Conservation (phyloP, 2,329 filamentous ascomycete species). For the Colletotrichum abscissum region DNA sequence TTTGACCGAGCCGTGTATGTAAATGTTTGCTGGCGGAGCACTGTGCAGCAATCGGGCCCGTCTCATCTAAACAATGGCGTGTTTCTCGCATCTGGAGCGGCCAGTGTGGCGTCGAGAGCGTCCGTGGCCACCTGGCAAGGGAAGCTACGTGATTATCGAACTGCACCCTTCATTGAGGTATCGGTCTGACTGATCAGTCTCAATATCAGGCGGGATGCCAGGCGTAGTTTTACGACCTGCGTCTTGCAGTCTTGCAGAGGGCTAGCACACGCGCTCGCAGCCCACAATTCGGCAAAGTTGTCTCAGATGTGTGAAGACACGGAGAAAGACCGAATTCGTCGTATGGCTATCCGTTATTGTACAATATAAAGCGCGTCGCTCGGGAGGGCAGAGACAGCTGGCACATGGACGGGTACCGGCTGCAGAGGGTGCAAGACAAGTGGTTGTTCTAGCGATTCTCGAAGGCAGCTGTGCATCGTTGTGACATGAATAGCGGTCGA, state of each 20-base stretch:
- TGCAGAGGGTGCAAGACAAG: slow-evolving; percentile 4
- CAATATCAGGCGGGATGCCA: background rate
- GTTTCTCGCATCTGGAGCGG: slow-evolving; percentile 3
- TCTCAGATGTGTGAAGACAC: slow-evolving; percentile 5
- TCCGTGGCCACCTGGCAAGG: slow-evolving; percentile 13
- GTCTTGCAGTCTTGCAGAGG: slow-evolving; percentile 8
- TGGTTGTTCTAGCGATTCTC: slow-evolving; percentile 29
- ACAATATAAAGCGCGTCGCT: background rate
- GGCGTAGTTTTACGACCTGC: slow-evolving; percentile 3
- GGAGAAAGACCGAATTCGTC: background rate
- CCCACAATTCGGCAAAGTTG: background rate
- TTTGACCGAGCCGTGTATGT: slow-evolving; percentile 19
- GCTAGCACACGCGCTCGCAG: slow-evolving; percentile 12
- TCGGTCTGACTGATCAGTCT: background rate
- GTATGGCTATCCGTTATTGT: background rate
- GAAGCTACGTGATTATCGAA: background rate
- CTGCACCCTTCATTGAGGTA: background rate
- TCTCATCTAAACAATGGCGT: slow-evolving; percentile 26
- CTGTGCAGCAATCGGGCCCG: slow-evolving; percentile 13
- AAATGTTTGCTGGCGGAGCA: slow-evolving; percentile 18
- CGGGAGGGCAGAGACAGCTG: background rate
- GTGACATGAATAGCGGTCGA: slow-evolving; percentile 23
- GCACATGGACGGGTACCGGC: background rate
- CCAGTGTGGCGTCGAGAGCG: slow-evolving; percentile 1
- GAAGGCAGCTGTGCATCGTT: slow-evolving; percentile 17